These are phyloP conservation scores for Kluyveromyces wickerhamii DNA, from an alignment of 805 yeast species.

Conservation along the genomic window DNA sequence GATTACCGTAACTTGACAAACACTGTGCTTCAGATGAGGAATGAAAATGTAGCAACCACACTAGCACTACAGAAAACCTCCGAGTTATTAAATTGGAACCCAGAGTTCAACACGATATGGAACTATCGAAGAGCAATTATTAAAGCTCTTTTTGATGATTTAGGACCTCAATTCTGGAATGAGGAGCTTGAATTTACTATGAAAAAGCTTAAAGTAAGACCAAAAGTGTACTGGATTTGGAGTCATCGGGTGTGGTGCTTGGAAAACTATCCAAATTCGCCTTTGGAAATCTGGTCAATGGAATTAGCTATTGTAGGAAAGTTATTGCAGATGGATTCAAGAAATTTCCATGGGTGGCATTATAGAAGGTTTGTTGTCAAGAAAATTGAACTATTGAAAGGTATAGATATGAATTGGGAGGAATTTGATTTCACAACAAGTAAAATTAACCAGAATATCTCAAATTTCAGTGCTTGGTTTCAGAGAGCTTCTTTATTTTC, in stretches of 20 bases:
- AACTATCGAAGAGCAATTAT: slow-evolving; percentile 77
- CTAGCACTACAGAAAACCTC: slow-evolving; percentile 48
- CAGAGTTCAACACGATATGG: slow-evolving; percentile 88
- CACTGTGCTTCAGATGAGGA: slow-evolving; percentile 34
- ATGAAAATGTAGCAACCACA: slow-evolving; percentile 23
- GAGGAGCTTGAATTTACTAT: slow-evolving; percentile 57
- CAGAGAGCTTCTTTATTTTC: slow-evolving; percentile 68
- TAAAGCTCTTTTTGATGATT: slow-evolving; percentile 13
- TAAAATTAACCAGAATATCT: slow-evolving; percentile 74
- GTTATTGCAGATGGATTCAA: slow-evolving; percentile 60
- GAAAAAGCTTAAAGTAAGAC: slow-evolving; percentile 51
- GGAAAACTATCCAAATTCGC: slow-evolving; percentile 39
- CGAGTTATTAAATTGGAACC: slow-evolving; percentile 54
- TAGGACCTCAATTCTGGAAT: slow-evolving; percentile 30
- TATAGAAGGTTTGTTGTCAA: slow-evolving; percentile 70
- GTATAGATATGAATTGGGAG: slow-evolving; percentile 26
- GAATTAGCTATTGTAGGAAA: slow-evolving; percentile 67
- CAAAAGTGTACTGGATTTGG: slow-evolving; percentile 98
- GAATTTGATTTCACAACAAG: slow-evolving; percentile 75
- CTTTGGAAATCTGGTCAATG: slow-evolving; percentile 45
- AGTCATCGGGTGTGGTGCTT: slow-evolving; percentile 84
- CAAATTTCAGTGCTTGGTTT: slow-evolving; percentile 96
- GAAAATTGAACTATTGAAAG: slow-evolving; percentile 17
- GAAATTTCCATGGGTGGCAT: slow-evolving; percentile 96
- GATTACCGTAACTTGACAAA: slow-evolving; percentile 43